Base-by-base conservation (phyloP, 2,329 filamentous ascomycete species). In the Fusarium sp. region DNA sequence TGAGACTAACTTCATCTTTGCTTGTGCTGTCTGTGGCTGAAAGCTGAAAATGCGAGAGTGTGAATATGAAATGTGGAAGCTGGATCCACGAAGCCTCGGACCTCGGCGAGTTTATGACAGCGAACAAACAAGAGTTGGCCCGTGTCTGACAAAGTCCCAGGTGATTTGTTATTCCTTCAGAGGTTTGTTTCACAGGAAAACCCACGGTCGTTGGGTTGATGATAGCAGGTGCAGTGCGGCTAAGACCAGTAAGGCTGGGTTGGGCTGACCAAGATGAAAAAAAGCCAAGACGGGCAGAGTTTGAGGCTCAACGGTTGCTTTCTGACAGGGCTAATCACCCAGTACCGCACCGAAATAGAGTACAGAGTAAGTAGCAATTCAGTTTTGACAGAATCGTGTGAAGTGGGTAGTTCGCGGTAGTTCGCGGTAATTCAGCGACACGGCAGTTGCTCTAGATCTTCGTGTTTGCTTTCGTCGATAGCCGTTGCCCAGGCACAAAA, bases 1-100 rank as follows among this genome's bases (percentile, higher is more conserved):
- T 40, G 76, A 74, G 50, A 80, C 70, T 50, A 82, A 73, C 76
- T 82, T 82, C 80, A 82, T 82, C 15, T 55, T 63, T 47, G 34
- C 26, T 50, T 63, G 62, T 57, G 56, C 30, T 51, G n/a, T 39
- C 45, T 53, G 61, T 65, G 67, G 46, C 57, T 69, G 59, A 43
- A 58, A 57, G 49, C 39, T 58, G 53, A 36, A 36, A 38, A 38
- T 45, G 32, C 53, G 46, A 53, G 44, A 11, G 45, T 21, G 39
- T 28, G 15, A 28, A 28, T 11, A 11, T 28, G 26, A 28, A 28
- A 28, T 28, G 26, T 28, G 10, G 26, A 40, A 34, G 43, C 26
- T 39, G 49, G 51, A 49, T 34, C 21, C 34, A 30, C 21, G 26
- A 14, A 44, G 47, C 58, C 67, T 69, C 58, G 63, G 59, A 45